A percentile compares a stretch with the other conserved stretches of the same genome.
These are phyloP conservation scores for Salix purpurea DNA, from an alignment of 345 rosid genomes.

Conservation along the genomic window DNA sequence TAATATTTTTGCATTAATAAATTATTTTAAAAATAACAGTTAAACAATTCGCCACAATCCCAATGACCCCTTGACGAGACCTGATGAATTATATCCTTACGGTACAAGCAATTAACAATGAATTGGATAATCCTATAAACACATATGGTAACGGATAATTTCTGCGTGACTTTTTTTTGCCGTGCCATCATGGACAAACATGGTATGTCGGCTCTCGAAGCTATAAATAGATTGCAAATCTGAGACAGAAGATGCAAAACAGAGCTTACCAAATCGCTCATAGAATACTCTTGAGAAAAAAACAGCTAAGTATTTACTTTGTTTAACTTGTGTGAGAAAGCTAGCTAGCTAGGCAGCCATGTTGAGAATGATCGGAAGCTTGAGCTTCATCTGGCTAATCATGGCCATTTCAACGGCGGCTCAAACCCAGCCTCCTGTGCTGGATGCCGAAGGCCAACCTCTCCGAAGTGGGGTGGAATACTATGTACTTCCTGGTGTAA, in stretches of 20 bases:
- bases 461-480: slow-evolving; percentile 1
- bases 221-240: background rate
- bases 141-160: too few relatives aligned
- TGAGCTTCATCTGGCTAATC: background rate
- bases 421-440: slow-evolving; percentile 4
- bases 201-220: background rate
- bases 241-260: background rate
- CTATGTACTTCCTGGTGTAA: slow-evolving; percentile 12
- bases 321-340: background rate
- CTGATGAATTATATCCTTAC: too few relatives aligned
- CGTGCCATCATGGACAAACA: background rate
- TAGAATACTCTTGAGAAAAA: background rate
- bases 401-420: background rate
- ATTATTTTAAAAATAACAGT: too few relatives aligned
- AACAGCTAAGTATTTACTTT: background rate
- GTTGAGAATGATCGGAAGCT: background rate
- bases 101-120: too few relatives aligned
- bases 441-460: slow-evolving; percentile 2
- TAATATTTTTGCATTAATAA: too few relatives aligned
- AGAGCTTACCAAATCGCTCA: background rate
- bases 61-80: too few relatives aligned
- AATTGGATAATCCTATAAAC: too few relatives aligned
- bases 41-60: too few relatives aligned
- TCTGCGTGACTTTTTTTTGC: background rate
- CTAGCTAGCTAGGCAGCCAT: background rate